phyloP scores from a whole-genome alignment of 2,329 filamentous ascomycete genomes.

The Calonectria hongkongensis region DNA sequence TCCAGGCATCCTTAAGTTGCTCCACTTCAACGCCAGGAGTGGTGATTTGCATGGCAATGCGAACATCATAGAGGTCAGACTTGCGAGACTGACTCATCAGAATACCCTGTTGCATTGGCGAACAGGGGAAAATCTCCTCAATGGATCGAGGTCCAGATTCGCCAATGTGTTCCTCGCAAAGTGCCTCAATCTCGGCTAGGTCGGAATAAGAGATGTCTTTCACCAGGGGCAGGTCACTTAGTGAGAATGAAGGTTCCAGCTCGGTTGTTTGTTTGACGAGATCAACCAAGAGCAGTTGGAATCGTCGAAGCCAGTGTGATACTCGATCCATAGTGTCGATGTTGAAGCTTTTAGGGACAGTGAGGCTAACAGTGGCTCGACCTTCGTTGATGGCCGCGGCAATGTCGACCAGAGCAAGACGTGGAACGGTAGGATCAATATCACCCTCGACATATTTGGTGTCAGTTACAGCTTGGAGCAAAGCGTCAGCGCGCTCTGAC shows the following conservation, averaged over 20 bases:
- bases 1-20: conserved; percentile 11
- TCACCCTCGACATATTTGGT: conserved; percentile 16
- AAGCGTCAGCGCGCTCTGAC: neutral
- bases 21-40: conserved; percentile 4
- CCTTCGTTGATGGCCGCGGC: conserved; percentile 16
- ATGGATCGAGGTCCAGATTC: conserved; percentile 40
- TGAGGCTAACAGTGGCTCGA: conserved; percentile 4
- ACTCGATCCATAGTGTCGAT: conserved; percentile 16
- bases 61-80: conserved; percentile 30
- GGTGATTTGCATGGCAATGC: conserved; percentile 14
- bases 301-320: conserved; percentile 10
- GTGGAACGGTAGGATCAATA: conserved; percentile 4
- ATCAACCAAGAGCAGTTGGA: conserved; percentile 6
- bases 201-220: conserved; percentile 4
- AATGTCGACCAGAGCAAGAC: conserved; percentile 1
- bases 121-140: conserved; percentile 59
- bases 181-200: neutral
- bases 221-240: neutral
- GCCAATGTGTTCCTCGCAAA: conserved; percentile 16
- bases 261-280: neutral
- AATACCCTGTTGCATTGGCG: conserved; percentile 58
- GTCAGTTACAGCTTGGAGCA: conserved; percentile 7
- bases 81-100: conserved; percentile 51
- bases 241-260: conserved; percentile 6
- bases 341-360: neutral